phyloP scores from a whole-genome alignment of 768 basidiomycete species.

The Xanthoconium stramineum region DNA sequence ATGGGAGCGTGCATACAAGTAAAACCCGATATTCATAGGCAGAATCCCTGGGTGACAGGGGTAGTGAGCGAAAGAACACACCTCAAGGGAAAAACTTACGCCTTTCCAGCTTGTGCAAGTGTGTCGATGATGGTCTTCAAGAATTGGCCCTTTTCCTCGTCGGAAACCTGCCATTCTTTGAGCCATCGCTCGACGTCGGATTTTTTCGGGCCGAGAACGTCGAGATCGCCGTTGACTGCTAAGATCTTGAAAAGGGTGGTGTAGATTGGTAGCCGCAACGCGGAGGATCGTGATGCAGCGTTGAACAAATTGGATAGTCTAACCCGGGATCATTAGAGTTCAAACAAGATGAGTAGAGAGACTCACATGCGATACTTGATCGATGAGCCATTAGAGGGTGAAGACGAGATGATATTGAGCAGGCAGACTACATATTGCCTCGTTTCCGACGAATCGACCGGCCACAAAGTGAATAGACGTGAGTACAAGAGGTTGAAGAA shows the following conservation, averaged over 20 bases:
- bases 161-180: conserved; percentile 66
- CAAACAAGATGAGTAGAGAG: neutral
- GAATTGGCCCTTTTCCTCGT: conserved; percentile 62
- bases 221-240: conserved; percentile 56
- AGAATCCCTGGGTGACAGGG: conserved; percentile 38
- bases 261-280: conserved; percentile 63
- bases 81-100: conserved; percentile 43
- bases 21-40: conserved; percentile 65
- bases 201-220: conserved; percentile 56
- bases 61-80: neutral
- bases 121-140: conserved; percentile 61
- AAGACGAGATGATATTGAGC: conserved; percentile 52
- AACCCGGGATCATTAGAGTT: conserved; percentile 6
- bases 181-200: conserved; percentile 73
- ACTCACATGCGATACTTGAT: conserved; percentile 74
- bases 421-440: conserved; percentile 48
- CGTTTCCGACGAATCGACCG: conserved; percentile 52
- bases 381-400: conserved; percentile 48
- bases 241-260: conserved; percentile 59
- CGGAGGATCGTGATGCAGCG: conserved; percentile 61
- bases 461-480: conserved; percentile 63
- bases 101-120: conserved; percentile 53
- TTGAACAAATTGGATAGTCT: conserved; percentile 86
- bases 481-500: conserved; percentile 83
- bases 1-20: conserved; percentile 58